A percentile compares a stretch with the other conserved stretches of the same genome.
These are phyloP conservation scores for Polygonum maritimum DNA, from an alignment of 148 eudicot species.

Conservation along the genomic window DNA sequence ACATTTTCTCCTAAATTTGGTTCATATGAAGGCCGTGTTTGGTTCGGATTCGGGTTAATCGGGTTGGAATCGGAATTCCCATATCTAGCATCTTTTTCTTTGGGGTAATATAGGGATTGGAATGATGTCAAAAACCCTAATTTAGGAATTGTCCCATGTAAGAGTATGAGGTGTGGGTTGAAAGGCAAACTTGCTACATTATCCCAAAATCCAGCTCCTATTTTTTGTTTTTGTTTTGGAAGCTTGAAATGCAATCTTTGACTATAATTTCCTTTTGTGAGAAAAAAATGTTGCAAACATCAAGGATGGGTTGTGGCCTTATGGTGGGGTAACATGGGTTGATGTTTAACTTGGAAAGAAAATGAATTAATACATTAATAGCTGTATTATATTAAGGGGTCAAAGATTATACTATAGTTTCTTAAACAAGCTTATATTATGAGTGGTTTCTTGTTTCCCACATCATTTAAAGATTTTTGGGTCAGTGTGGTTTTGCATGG, in stretches of 20 bases:
- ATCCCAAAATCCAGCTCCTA: not conserved
- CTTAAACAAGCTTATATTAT: not conserved
- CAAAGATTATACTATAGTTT: not conserved
- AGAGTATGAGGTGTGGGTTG: not conserved
- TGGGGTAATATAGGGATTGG: not conserved
- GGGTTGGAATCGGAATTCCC: not conserved
- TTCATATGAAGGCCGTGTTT: not conserved
- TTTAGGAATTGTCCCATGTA: not conserved
- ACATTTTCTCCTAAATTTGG: not conserved
- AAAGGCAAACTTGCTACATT: not conserved
- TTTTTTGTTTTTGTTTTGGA: not conserved
- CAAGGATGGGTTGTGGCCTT: conserved; percentile 11
- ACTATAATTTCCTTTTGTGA: not conserved
- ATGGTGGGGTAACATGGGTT: conserved; percentile 10
- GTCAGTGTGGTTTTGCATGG: not conserved
- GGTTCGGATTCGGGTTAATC: not conserved
- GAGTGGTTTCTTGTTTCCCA: not conserved
- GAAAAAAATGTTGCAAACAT: not conserved
- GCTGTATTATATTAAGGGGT: not conserved
- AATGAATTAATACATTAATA: not conserved
- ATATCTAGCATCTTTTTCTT: too few species aligned
- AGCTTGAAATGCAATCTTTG: conserved; percentile 6
- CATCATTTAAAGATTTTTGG: conserved; percentile 1
- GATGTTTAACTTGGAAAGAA: not conserved
- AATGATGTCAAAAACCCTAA: not conserved